A percentile compares a stretch with the other conserved stretches of the same genome.
Conservation (phyloP, 73 alveolate species). For the Paramecium primaurelia region DNA sequence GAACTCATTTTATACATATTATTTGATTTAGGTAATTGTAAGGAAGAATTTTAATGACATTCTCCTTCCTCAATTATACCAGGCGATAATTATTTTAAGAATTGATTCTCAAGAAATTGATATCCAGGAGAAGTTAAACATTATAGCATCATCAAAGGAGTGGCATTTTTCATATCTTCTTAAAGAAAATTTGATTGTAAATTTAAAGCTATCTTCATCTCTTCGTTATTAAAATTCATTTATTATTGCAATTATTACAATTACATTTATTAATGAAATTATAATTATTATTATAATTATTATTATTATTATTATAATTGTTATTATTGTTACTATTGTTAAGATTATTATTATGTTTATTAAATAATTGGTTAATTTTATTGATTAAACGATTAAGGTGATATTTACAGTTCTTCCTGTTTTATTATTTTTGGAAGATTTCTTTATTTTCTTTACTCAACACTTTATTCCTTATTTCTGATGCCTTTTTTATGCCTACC, state of each 20-base stretch:
- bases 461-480: background rate
- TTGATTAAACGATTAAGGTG: background rate
- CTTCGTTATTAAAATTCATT: background rate
- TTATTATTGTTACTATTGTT: background rate
- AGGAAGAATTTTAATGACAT: background rate
- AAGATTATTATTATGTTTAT: background rate
- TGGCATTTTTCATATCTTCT: background rate
- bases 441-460: background rate
- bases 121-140: slow-evolving; percentile 7
- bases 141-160: background rate
- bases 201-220: background rate
- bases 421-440: background rate
- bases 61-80: background rate
- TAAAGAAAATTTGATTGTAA: background rate
- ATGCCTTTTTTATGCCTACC: slow-evolving; percentile 23
- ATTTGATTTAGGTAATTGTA: background rate
- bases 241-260: background rate
- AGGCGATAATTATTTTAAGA: background rate
- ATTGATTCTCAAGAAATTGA: background rate
- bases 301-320: background rate
- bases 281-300: background rate
- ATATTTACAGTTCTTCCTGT: background rate
- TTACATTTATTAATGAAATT: background rate
- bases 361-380: background rate
- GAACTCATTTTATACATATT: background rate